Evolutionary conservation across 2,329 filamentous ascomycete species (phyloP).

Genomic region (Aspergillus transmontanensis): DNA sequence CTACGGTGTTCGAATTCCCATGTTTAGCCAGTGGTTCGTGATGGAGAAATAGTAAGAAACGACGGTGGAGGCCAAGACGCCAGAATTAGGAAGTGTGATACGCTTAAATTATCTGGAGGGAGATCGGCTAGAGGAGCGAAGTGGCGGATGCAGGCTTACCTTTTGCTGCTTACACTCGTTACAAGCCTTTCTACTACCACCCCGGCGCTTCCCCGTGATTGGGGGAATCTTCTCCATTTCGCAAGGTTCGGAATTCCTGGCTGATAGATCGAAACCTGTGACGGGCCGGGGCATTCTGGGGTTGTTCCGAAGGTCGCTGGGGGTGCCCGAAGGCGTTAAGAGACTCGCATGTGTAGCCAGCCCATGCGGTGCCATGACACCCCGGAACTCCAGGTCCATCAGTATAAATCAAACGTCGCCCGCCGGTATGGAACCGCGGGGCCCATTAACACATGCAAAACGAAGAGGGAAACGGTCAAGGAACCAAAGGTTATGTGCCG

Average conservation of each 20-base stretch:
- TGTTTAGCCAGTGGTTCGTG: conserved; percentile 19
- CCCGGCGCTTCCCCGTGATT: conserved; percentile 51
- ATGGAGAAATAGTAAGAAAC: background rate
- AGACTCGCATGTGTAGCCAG: conserved; percentile 27
- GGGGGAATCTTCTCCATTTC: conserved; percentile 45
- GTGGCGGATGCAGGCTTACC: conserved; percentile 45
- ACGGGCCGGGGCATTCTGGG: conserved; percentile 34
- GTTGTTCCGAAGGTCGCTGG: conserved; percentile 40
- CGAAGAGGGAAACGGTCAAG: conserved; percentile 23
- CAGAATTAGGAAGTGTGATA: background rate
- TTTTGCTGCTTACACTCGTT: conserved; percentile 71
- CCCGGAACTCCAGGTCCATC: conserved; percentile 41
- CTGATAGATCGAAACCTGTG: conserved; percentile 32
- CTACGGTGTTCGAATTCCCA: conserved; percentile 38
- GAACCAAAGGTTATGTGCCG: conserved; percentile 33
- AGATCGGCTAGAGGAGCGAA: conserved; percentile 5
- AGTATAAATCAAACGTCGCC: conserved; percentile 29
- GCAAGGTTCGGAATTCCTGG: conserved; percentile 35
- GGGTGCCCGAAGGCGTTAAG: conserved; percentile 29
- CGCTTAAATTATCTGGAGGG: conserved; percentile 8
- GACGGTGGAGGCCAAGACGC: conserved; percentile 1
- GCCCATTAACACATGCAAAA: conserved; percentile 25
- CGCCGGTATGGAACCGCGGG: conserved; percentile 33
- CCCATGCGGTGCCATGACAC: conserved; percentile 38
- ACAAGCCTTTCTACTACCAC: conserved; percentile 56